Base-by-base conservation (phyloP, 495 filamentous ascomycete species). In the Lentithecium fluviatile region DNA sequence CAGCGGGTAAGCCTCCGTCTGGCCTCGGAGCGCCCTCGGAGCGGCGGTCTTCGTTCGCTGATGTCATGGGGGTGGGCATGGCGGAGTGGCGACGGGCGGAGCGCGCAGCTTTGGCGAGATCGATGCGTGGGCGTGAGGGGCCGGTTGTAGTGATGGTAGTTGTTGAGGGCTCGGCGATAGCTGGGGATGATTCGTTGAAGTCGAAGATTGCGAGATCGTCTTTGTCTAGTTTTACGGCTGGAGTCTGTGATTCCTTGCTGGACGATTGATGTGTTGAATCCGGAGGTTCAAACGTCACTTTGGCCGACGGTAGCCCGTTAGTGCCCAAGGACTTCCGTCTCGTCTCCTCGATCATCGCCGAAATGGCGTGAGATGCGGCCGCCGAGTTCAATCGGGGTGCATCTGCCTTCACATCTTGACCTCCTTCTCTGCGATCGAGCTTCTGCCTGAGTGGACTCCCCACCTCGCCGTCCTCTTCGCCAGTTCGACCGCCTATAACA, bases 171-270 rank as follows among this genome's bases (percentile, higher is more conserved):
- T 40, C 23, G 10, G 45, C 56, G 21, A 32, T 29, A 21, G 24
- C 0, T 5, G 70, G 70, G 11, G 70, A 71, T 5, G 71, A 73
- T 8, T 71, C 71, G 21, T 63, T 71, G 59, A 74, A 74, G 29
- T 75, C 73, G 66, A 70, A 74, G 25, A 75, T 59, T 8, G 70
- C 69, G 1, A 75, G 53, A 26, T 50, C 43, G 38, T 56, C 53
- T 12, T 61, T 62, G 45, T 61, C 21, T 49, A 70, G 58, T 38
- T 65, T 62, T 10, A 36, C 42, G 10, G 62, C 53, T 37, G 29
- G 25, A n/a, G 12, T 37, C 17, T 17, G 6, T 3, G 4, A 4
- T 3, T 32, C 29, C 4, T 32, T 32, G 10, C 29, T 10, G 29
- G 29, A 4, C 29, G 29, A 3, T 32, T 32, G 29, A 32, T 4